Conservation (phyloP, 352 stramenopile genomes). For the Poterioochromonas sp. region DNA sequence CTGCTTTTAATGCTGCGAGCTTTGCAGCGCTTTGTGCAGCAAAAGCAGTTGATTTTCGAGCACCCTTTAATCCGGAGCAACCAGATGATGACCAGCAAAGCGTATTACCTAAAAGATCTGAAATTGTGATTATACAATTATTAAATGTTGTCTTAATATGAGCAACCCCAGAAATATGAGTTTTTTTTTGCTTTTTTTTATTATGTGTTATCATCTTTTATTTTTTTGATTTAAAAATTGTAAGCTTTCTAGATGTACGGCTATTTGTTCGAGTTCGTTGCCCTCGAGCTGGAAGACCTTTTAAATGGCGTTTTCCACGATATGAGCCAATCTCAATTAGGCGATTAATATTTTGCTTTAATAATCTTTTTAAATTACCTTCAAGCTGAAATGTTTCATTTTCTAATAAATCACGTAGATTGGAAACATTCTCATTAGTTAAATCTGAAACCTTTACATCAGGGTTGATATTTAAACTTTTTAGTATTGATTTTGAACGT, state of each 20-base stretch:
- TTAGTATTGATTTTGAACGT: constrained; percentile 18
- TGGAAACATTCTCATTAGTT: constrained; percentile 27
- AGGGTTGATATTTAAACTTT: constrained; percentile 25
- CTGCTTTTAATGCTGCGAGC: constrained; percentile 39
- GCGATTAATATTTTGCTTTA: constrained; percentile 36
- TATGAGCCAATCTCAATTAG: constrained; percentile 33
- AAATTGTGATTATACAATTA: constrained; percentile 35
- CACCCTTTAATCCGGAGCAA: constrained; percentile 33
- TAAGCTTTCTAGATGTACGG: background rate
- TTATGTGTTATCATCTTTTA: constrained; percentile 41
- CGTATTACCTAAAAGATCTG: constrained; percentile 41
- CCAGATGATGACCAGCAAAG: constrained; percentile 32
- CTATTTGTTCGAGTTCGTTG: constrained; percentile 23
- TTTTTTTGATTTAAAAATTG: constrained; percentile 37
- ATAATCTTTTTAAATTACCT: constrained; percentile 31
- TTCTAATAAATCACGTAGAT: constrained; percentile 22
- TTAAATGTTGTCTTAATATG: constrained; percentile 41
- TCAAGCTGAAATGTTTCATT: constrained; percentile 26
- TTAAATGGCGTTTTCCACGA: background rate
- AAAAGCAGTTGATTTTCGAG: constrained; percentile 38
- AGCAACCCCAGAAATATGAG: constrained; percentile 37
- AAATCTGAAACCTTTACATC: constrained; percentile 36
- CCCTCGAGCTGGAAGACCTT: background rate
- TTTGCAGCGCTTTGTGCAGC: constrained; percentile 37
- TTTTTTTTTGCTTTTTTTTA: constrained; percentile 44